Conservation (phyloP, 768 basidiomycete genomes). For the Stropharia rugosoannulata region DNA sequence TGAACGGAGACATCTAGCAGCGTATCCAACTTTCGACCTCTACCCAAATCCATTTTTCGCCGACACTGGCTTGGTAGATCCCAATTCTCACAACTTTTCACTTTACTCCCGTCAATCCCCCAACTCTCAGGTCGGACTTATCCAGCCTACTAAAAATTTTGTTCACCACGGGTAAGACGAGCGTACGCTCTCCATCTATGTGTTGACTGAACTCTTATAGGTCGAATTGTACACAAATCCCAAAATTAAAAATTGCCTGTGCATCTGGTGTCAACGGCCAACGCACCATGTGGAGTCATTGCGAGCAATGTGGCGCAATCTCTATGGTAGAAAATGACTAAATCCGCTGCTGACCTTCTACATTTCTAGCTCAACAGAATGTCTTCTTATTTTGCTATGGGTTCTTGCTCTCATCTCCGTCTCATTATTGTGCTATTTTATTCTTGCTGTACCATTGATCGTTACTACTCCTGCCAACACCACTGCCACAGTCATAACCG, state of each 20-base stretch:
- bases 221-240: conserved; percentile 73
- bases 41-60: conserved; percentile 57
- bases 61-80: conserved; percentile 44
- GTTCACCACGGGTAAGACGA: conserved; percentile 68
- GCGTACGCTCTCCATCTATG: conserved; percentile 7
- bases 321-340: conserved; percentile 82
- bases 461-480: conserved; percentile 11
- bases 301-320: conserved; percentile 87
- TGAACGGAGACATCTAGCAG: conserved; percentile 22
- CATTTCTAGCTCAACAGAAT: conserved; percentile 13
- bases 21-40: conserved; percentile 64
- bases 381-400: conserved; percentile 1
- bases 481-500: neutral
- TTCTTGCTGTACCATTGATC: conserved; percentile 17
- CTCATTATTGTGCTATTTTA: conserved; percentile 19
- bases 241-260: conserved; percentile 80
- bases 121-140: conserved; percentile 54
- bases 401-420: conserved; percentile 8
- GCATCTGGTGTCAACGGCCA: conserved; percentile 67
- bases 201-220: conserved; percentile 31
- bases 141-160: conserved; percentile 63
- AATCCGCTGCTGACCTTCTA: conserved; percentile 19
- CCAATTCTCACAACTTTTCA: conserved; percentile 44
- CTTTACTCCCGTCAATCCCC: conserved; percentile 40
- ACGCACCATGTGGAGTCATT: conserved; percentile 85